Base-by-base conservation (phyloP, 2,329 filamentous ascomycete genomes). In the Cercospora janseana region DNA sequence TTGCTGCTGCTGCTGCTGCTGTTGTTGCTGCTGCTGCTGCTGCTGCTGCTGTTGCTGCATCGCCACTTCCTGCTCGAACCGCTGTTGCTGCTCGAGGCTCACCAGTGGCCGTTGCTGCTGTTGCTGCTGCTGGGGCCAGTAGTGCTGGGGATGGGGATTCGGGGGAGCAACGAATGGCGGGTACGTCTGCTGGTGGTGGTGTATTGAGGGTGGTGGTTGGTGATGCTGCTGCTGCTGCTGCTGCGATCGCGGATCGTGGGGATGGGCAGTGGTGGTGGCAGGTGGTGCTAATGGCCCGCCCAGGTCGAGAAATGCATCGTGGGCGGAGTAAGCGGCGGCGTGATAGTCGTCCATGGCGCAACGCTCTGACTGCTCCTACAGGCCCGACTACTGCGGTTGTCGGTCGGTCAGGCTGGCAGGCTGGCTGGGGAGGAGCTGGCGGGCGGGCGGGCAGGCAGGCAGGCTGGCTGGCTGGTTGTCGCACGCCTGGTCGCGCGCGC, bases 381-480 rank as follows among this genome's bases (percentile, higher is more conserved):
- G 44, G 21, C 27, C 15, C n/a, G n/a, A 9, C 1, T 34, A 29
- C 35, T 40, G 46, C 32, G 46, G 35, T 49, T 20, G 26, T 15
- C 8, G 21, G 26, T 18, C 42, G 34, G 42, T 34, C 34, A 37
- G 34, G 23, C 23, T 20, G 34, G 47, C n/a, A n/a, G n/a, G n/a
- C n/a, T n/a, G n/a, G n/a, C n/a, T n/a, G n/a, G n/a, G n/a, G n/a
- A n/a, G n/a, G n/a, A n/a, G 5, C 9, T 10, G 34, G 15, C 34
- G 34, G 34, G 20, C 34, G 15, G 34, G 15, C 32, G 32, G 32
- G 15, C 32, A 18, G 16, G 6, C 16, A 12, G 32, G 18, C 82
- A 49, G 75, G 79, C 51, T 88, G 85, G 60, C 89, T 90, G 43
- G 34, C 12, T 46, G 37, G 32, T 34, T 29, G 40, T 52, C 38